phyloP scores from a whole-genome alignment of 208 protist species.

The Leishmania lainsoni region DNA sequence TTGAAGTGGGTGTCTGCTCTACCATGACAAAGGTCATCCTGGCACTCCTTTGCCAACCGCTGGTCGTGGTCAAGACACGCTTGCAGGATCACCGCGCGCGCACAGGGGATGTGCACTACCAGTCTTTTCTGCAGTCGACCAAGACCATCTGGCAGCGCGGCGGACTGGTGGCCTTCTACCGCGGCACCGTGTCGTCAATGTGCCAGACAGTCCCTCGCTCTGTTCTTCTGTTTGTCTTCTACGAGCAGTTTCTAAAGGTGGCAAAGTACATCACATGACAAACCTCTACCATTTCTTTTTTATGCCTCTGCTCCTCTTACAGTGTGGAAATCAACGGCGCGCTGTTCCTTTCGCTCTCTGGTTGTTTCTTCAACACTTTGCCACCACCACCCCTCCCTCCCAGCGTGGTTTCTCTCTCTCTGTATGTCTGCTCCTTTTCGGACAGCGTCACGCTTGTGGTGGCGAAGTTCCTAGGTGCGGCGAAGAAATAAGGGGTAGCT shows the following conservation, averaged over 20 bases:
- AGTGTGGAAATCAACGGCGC: too few species aligned
- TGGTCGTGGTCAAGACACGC: constrained; percentile 79
- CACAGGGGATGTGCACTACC: constrained; percentile 68
- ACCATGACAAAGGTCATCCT: constrained; percentile 64
- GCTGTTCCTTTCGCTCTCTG: neutral
- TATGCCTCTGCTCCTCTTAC: neutral
- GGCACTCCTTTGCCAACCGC: constrained; percentile 59
- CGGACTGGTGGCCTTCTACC: constrained; percentile 66
- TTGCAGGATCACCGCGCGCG: constrained; percentile 85
- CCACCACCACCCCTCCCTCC: neutral
- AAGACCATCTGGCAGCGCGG: constrained; percentile 41
- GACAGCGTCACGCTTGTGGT: neutral
- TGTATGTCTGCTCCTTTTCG: neutral
- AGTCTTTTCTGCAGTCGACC: constrained; percentile 57
- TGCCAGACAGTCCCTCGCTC: constrained; percentile 78
- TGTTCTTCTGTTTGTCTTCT: constrained; percentile 75
- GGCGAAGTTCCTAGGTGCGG: too few species aligned
- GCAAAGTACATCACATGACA: constrained; percentile 4
- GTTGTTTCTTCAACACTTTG: neutral
- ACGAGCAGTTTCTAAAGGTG: constrained; percentile 74
- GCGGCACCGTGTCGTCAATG: constrained; percentile 66
- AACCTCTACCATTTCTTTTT: neutral
- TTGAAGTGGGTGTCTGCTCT: constrained; percentile 68
- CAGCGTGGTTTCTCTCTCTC: neutral
- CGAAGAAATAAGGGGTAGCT: neutral